Evolutionary conservation across 352 stramenopile species (phyloP).

Genomic region (Peronospora belbahrii): DNA sequence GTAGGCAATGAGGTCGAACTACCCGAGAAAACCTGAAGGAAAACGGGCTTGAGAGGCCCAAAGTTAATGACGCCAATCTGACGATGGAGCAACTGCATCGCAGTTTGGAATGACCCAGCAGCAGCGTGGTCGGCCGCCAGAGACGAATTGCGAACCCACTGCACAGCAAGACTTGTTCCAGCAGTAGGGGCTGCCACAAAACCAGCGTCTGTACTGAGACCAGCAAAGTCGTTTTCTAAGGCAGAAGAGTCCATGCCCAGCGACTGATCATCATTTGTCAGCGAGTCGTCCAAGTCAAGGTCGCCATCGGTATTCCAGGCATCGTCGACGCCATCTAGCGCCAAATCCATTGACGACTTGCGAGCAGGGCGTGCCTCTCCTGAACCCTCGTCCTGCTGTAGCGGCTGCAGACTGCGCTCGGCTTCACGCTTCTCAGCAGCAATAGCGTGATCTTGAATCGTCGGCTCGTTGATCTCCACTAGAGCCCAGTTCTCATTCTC

Average conservation of each 20-base stretch:
- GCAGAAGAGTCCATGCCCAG: conserved; percentile 35
- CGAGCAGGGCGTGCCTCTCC: conserved; percentile 41
- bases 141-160: conserved; percentile 95
- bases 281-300: conserved; percentile 75
- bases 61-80: conserved; percentile 99
- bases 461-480: conserved; percentile 90
- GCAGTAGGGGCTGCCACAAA: conserved; percentile 89
- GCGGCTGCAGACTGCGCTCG: conserved; percentile 56
- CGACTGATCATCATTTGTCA: conserved; percentile 42
- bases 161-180: conserved; percentile 81
- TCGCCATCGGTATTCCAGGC: conserved; percentile 82
- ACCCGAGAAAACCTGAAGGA: conserved; percentile 82
- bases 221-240: conserved; percentile 50
- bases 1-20: conserved; percentile 74
- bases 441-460: conserved; percentile 75
- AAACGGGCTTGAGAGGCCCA: conserved; percentile 87
- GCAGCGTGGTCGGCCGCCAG: conserved; percentile 96
- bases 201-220: conserved; percentile 28
- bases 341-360: conserved; percentile 68
- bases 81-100: conserved; percentile 96
- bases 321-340: conserved; percentile 62
- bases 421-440: conserved; percentile 75
- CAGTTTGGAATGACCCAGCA: conserved; percentile 92
- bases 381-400: conserved; percentile 26
- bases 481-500: conserved; percentile 96